Evolutionary conservation across 2,329 filamentous ascomycete species (phyloP), one percentile per base, ranked within the genome.

Genomic region (Exophiala xenobiotica): DNA sequence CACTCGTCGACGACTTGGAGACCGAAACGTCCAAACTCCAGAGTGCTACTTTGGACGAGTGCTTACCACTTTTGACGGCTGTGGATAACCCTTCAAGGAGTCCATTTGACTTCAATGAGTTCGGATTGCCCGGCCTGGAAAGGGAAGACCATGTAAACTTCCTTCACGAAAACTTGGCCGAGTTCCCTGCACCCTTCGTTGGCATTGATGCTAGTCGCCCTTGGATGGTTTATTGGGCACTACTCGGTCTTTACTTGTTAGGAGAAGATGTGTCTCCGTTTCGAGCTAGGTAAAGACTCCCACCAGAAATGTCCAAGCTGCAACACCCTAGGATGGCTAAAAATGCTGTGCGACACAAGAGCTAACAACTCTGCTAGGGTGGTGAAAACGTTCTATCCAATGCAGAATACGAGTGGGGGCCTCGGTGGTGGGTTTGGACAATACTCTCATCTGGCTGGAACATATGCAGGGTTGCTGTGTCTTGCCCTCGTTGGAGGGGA

Each of bases 371-470:
- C 22, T 12, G 24, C 43, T 60, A 81, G 80, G 41, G 70, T 92
- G 52, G 74, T 88, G 44, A 80, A 83, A 54, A 96, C 91, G 5
- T 85, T 93, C 44, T 78, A 78, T 41, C 82, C 88, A 38, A 85
- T 92, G 71, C 93, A 97, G 71, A 95, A 96, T 68, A 69, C 76
- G 18, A 78, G 77, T 12, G 93, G 93, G 44, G 93, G 93, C 2
- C 96, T 96, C 68, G 93, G 90, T 46, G 93, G 92, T 57, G 91
- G 93, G n/a, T 87, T 90, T 68, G 90, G 92, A 22, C 93, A 97
- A 67, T 78, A 82, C 60, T 90, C 89, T 46, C 93, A 99, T 70
- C 80, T 93, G 61, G 93, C 93, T 51, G 86, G 88, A 40, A 90
- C 88, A 1, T 99, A 97, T 76, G 90, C 91, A 41, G 80, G 86